Evolutionary conservation across 208 protist genomes (phyloP).

Genomic region (Wallacemonas rigidus): DNA sequence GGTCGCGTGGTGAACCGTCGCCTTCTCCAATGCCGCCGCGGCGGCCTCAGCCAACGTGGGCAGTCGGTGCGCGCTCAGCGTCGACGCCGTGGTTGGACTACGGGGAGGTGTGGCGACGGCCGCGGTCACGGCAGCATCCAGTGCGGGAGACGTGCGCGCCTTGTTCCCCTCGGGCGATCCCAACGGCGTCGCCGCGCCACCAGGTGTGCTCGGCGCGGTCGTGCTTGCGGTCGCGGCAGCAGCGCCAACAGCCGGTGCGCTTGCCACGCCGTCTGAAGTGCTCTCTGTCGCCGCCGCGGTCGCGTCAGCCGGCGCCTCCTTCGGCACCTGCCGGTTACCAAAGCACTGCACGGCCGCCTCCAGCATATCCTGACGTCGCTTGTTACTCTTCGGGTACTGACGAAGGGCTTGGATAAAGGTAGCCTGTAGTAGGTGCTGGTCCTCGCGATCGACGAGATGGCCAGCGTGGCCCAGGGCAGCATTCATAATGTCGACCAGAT

Average conservation of each 20-base stretch:
- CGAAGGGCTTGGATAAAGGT: constrained; percentile 75
- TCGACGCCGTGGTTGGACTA: not conserved
- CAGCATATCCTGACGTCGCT: constrained; percentile 84
- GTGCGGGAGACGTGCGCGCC: constrained; percentile 2
- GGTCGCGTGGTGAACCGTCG: not conserved
- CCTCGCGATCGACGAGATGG: constrained; percentile 85
- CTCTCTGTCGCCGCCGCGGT: constrained; percentile 28
- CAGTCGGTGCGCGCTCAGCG: not conserved
- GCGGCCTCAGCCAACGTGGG: constrained; percentile 8
- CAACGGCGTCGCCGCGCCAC: constrained; percentile 5
- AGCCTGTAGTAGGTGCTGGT: constrained; percentile 84
- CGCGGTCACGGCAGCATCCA: not conserved
- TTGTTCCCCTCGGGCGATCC: constrained; percentile 1
- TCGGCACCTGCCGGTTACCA: constrained; percentile 53
- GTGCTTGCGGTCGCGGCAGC: constrained; percentile 2
- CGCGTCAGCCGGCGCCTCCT: constrained; percentile 26
- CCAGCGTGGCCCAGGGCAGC: constrained; percentile 86
- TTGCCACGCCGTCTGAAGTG: constrained; percentile 17
- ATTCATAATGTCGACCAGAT: constrained; percentile 88
- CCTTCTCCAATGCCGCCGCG: not conserved
- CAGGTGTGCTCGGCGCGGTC: constrained; percentile 12
- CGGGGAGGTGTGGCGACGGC: not conserved
- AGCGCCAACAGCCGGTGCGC: not conserved
- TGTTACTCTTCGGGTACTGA: constrained; percentile 76
- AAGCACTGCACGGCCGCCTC: constrained; percentile 79